Evolutionary conservation across 371 early-diverging fungal genomes (phyloP).

Genomic region (Actinomortierella wolfii): DNA sequence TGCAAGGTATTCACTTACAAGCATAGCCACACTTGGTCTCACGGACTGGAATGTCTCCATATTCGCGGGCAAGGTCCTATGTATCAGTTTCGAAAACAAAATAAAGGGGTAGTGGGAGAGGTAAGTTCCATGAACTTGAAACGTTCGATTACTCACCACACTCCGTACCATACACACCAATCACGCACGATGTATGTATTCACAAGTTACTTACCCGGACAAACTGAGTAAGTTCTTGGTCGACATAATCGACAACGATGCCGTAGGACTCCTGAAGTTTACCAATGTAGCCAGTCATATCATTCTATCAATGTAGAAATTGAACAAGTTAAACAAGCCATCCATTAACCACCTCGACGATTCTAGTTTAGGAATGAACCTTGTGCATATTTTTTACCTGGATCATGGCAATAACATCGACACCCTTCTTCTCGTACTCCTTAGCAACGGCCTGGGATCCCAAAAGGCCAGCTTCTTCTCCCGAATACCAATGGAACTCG

Average conservation of each 20-base stretch:
- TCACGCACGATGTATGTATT: too few relatives aligned
- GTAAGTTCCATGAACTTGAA: not conserved
- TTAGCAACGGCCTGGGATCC: conserved; percentile 90
- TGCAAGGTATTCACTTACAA: conserved; percentile 51
- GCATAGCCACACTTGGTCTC: conserved; percentile 78
- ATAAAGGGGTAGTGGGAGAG: not conserved
- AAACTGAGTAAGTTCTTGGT: conserved; percentile 70
- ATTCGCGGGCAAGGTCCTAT: conserved; percentile 30
- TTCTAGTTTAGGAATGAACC: not conserved
- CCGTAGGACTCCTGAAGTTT: conserved; percentile 71
- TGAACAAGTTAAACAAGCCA: not conserved
- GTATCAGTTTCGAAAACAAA: not conserved
- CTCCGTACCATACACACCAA: too few relatives aligned
- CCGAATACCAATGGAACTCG: conserved; percentile 96
- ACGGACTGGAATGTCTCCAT: conserved; percentile 57
- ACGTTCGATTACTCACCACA: not conserved
- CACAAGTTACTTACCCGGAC: conserved; percentile 45
- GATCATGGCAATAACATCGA: conserved; percentile 77
- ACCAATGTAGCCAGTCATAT: conserved; percentile 81
- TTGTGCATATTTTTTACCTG: conserved; percentile 46
- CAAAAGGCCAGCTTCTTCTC: conserved; percentile 85
- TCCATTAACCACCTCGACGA: too few relatives aligned
- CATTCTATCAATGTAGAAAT: conserved; percentile 49
- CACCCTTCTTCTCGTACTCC: conserved; percentile 60
- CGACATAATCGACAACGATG: conserved; percentile 82